Conservation (phyloP, 129 eudicot species). For the Mikania micrantha region DNA sequence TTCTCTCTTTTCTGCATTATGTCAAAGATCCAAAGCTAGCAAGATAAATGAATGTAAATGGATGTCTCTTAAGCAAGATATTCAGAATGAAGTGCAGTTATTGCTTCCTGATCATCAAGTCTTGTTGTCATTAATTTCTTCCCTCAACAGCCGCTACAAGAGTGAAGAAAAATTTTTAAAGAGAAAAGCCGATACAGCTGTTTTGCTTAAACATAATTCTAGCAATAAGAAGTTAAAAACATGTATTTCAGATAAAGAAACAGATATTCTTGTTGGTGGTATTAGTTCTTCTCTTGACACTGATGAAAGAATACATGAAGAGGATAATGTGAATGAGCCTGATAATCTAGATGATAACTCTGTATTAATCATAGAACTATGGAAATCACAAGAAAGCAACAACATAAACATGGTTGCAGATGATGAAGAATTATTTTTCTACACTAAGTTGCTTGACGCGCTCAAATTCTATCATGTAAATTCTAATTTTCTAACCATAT, state of each 20-base stretch:
- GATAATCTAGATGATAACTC: conserved; percentile 28
- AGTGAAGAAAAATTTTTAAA: conserved; percentile 33
- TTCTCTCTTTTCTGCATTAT: conserved; percentile 48
- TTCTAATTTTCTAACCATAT: conserved; percentile 1
- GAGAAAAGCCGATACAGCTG: conserved; percentile 48
- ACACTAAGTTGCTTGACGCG: conserved; percentile 71
- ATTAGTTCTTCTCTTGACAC: conserved; percentile 36
- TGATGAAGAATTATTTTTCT: conserved; percentile 56
- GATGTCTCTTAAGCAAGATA: conserved; percentile 54
- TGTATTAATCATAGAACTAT: conserved; percentile 37
- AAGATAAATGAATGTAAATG: conserved; percentile 29
- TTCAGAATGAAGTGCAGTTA: conserved; percentile 60
- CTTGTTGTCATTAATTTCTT: conserved; percentile 58
- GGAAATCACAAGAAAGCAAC: conserved; percentile 47
- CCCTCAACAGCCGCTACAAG: conserved; percentile 47
- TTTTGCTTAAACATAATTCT: conserved; percentile 9
- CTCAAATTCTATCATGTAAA: conserved; percentile 75
- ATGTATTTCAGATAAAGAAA: conserved; percentile 38
- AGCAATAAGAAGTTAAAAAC: conserved; percentile 50
- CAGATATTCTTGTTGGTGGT: conserved; percentile 81
- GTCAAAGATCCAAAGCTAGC: conserved; percentile 24
- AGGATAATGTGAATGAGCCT: conserved; percentile 19
- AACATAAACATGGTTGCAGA: conserved; percentile 11
- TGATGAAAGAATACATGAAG: conserved; percentile 24
- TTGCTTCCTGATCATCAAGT: conserved; percentile 90